These are phyloP conservation scores for Colletotrichum tropicicola DNA, from an alignment of 2,329 filamentous ascomycete genomes.

Conservation along the genomic window DNA sequence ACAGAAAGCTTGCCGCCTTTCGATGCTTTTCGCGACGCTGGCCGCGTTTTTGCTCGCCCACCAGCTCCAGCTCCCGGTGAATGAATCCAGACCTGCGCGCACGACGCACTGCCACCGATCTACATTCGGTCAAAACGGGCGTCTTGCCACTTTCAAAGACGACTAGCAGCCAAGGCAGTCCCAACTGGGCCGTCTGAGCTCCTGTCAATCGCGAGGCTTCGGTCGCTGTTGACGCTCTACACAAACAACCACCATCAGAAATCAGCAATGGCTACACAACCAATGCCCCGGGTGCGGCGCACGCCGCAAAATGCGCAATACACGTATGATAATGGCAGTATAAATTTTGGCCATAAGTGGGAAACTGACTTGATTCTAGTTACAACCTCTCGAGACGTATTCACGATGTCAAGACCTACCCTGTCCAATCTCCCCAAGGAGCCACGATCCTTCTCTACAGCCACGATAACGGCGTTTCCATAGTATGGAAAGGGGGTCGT, in stretches of 20 bases:
- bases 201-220: background rate
- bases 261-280: constrained; percentile 34
- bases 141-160: background rate
- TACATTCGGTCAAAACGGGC: background rate
- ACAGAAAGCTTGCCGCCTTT: background rate
- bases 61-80: background rate
- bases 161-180: background rate
- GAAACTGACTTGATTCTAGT: constrained; percentile 43
- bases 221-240: background rate
- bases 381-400: constrained; percentile 68
- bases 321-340: constrained; percentile 47
- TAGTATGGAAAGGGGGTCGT: constrained; percentile 70
- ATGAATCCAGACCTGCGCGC: background rate
- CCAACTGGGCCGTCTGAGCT: background rate
- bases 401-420: constrained; percentile 69
- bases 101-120: background rate
- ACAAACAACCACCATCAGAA: background rate
- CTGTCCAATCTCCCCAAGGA: constrained; percentile 69
- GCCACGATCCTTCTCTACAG: constrained; percentile 71
- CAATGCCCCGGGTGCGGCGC: constrained; percentile 52
- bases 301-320: constrained; percentile 59
- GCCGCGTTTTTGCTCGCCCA: constrained; percentile 28
- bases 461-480: constrained; percentile 68
- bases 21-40: constrained; percentile 26
- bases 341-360: background rate